phyloP scores from a whole-genome alignment of 331 rosid genomes.

The Stylosanthes scabra region DNA sequence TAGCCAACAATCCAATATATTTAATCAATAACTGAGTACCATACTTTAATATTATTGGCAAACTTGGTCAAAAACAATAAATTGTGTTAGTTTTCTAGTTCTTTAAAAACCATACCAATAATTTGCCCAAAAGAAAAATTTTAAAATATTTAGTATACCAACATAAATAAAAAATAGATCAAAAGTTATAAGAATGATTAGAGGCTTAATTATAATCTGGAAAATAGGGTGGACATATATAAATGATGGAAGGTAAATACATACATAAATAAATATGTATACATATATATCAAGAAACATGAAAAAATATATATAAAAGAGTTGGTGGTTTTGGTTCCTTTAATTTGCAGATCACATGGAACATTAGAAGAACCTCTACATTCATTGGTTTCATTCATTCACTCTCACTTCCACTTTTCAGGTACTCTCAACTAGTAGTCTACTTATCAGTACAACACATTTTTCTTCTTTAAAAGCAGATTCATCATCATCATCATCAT shows the following conservation, averaged over 20 bases:
- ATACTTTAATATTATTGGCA: too few relatives aligned
- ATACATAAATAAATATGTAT: not conserved
- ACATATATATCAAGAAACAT: not conserved
- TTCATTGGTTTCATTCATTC: conserved; percentile 9
- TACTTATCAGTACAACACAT: conserved; percentile 36
- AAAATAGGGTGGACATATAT: conserved; percentile 38
- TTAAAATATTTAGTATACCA: too few relatives aligned
- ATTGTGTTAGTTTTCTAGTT: too few relatives aligned
- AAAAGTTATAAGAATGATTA: conserved; percentile 7
- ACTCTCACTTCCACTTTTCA: conserved; percentile 30
- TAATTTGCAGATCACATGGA: conserved; percentile 31
- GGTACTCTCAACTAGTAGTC: conserved; percentile 43
- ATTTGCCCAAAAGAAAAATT: too few relatives aligned
- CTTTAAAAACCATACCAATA: too few relatives aligned
- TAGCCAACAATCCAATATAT: too few relatives aligned
- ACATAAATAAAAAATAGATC: too few relatives aligned
- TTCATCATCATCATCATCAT: conserved; percentile 34
- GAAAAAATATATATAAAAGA: not conserved
- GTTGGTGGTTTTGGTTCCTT: conserved; percentile 37
- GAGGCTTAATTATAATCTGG: conserved; percentile 23
- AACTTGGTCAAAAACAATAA: too few relatives aligned
- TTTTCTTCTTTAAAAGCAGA: conserved; percentile 53
- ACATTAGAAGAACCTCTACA: conserved; percentile 28
- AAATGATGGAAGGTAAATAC: conserved; percentile 29
- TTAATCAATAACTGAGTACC: too few relatives aligned